Percentiles rank a stretch among this genome's conserved stretches.
These are phyloP conservation scores for Nakaseomyces uthaithaninus DNA, from an alignment of 1,139 yeast genomes.

Conservation along the genomic window DNA sequence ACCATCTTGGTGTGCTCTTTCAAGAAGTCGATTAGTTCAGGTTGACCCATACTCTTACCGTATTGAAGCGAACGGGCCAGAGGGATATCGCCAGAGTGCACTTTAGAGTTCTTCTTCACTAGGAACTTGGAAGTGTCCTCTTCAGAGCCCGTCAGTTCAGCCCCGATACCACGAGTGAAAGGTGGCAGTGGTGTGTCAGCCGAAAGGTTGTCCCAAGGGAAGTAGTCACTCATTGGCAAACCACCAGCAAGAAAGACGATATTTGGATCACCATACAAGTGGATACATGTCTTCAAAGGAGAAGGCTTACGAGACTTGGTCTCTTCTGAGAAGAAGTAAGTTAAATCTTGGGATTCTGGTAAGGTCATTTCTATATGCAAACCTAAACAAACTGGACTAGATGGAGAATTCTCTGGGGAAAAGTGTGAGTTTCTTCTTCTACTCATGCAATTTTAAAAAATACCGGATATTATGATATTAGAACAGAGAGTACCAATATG, in stretches of 20 bases:
- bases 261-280: constrained; percentile 63
- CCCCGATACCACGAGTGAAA: constrained; percentile 66
- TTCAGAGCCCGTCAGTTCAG: constrained; percentile 44
- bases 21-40: constrained; percentile 57
- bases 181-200: constrained; percentile 73
- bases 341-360: constrained; percentile 55
- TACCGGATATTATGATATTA: too few relatives aligned
- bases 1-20: constrained; percentile 69
- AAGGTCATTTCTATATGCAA: constrained; percentile 22
- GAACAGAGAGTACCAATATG: too few relatives aligned
- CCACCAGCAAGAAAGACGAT: constrained; percentile 94
- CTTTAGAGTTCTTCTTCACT: constrained; percentile 34
- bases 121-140: constrained; percentile 38
- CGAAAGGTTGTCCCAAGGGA: constrained; percentile 75
- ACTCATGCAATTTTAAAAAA: constrained; percentile 2
- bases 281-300: constrained; percentile 76
- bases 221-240: constrained; percentile 78
- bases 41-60: constrained; percentile 76
- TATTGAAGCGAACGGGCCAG: constrained; percentile 84
- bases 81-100: constrained; percentile 53
- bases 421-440: background rate
- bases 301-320: constrained; percentile 71
- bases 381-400: constrained; percentile 5
- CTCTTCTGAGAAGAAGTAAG: constrained; percentile 70
- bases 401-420: background rate